Evolutionary conservation across 192 early-diverging fungal genomes (phyloP), one percentile per base, ranked within the genome.

Genomic region (Entomortierella lignicola): DNA sequence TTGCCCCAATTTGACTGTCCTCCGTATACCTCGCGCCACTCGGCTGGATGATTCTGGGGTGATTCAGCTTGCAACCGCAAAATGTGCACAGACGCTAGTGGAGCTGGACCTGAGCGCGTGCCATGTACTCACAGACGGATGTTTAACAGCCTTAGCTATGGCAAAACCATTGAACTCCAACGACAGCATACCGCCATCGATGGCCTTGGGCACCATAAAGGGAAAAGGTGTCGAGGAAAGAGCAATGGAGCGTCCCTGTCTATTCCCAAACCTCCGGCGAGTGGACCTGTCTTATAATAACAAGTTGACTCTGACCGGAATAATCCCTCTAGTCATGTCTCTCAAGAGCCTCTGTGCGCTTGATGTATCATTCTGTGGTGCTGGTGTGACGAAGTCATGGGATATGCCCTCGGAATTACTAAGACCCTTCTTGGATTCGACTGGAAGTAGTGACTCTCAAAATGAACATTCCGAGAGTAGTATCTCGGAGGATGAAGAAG

Each of bases 241-340:
- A 57, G 10, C 29, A 57, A 30, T 20, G 29, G 50, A 47, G 15
- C 21, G 11, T 6, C 39, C 39, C 13, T 41, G 61, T 8, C 25
- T 79, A 50, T 69, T 79, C 42, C 67, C 66, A 0, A 69, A 59
- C 56, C 67, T 79, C 15, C 66, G 67, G 11, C 60, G 67, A 32
- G 48, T 79, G 39, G 67, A 79, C 41, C 59, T 79, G n/a, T 79
- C 74, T 1, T 79, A 79, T 53, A 79, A 79, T 17, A 50, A 57
- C 62, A 79, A 70, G 50, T 13, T 79, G 42, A 79, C 74, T 0
- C 55, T 79, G 30, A 47, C 34, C 2, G 74, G 74, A 0, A 79
- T 79, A 23, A 79, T 79, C 7, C 74, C 74, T 3, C 29, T 79
- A 29, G 67, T 65, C 41, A 59, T 79, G 60, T 79, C 74, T 12